Base-by-base conservation (phyloP, 345 rosid genomes). In the Eucalyptus grandis region DNA sequence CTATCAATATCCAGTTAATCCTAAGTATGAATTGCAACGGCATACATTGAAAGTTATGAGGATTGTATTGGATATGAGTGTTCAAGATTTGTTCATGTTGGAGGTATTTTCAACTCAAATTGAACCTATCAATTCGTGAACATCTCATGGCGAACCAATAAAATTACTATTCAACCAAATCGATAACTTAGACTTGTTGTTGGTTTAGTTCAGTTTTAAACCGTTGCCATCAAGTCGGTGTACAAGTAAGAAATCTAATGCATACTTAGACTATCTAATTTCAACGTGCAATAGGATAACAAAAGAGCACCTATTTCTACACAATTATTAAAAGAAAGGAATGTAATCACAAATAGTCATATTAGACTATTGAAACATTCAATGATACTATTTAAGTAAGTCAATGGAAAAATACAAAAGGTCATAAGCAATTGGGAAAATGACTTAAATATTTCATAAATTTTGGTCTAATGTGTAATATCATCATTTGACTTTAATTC, bases 71-170 rank as follows among this genome's bases (percentile, higher is more conserved):
- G 40, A 65, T 65, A n/a, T n/a, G 11, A 9, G 21, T 14, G 72
- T n/a, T 65, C 37, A 4, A n/a, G 21, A 34, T 65, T 65, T n/a
- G 77, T 50, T 15, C 19, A 15, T 15, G 77, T n/a, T 65, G 40
- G 40, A 65, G 77, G 77, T n/a, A 65, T 0, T 65, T n/a, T 65
- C 77, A 65, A 14, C 40, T 34, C 6, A n/a, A 65, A 65, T 65
- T n/a, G 77, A n/a, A 65, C 21, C 37, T 65, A n/a, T 65, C 0
- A 1, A 5, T 65, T 65, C 3, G 3, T 3, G 3, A 65, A n/a
- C 34, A 14, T 65, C 77, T n/a, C 77, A 7, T n/a, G 5, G 72
- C 6, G 15, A 65, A n/a, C 77, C 37, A 65, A n/a, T n/a, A n/a
- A 65, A 65, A 14, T 65, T n/a, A n/a, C 11, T 65, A 30, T 14